A percentile compares a stretch with the other conserved stretches of the same genome.
Conservation (phyloP, 257 asterid species). For the Henckelia pumila region DNA sequence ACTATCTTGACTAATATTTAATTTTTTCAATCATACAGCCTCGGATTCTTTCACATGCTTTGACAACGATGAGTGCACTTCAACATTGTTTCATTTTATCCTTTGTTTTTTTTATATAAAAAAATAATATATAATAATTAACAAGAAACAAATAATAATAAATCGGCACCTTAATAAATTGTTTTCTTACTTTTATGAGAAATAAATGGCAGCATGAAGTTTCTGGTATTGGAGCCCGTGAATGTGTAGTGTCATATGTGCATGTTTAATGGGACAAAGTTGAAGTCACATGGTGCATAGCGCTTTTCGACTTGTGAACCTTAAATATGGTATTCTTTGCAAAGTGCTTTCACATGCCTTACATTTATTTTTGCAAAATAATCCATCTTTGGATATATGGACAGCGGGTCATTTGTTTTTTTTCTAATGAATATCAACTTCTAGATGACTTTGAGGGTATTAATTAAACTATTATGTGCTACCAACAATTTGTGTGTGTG, state of each 20-base stretch:
- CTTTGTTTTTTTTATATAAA: not conserved
- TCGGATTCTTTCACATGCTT: not conserved
- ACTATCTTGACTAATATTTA: too few species aligned
- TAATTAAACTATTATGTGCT: too few species aligned
- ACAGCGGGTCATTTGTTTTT: too few species aligned
- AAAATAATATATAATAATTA: too few species aligned
- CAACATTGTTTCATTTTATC: not conserved
- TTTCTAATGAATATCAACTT: too few species aligned
- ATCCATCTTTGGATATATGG: not conserved
- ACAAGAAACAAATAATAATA: too few species aligned
- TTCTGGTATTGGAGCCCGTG: not conserved
- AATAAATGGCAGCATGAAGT: not conserved
- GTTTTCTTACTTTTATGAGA: too few species aligned
- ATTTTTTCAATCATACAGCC: not conserved
- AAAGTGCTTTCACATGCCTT: not conserved
- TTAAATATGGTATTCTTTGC: not conserved
- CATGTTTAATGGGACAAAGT: not conserved
- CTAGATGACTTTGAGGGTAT: too few species aligned
- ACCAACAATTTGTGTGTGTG: too few species aligned
- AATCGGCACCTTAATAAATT: too few species aligned
- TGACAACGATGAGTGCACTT: not conserved
- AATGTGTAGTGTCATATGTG: not conserved
- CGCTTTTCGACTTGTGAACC: not conserved
- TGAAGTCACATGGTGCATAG: not conserved
- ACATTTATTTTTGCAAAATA: not conserved